phyloP scores from a whole-genome alignment of 305 asterid species.

The Plantago rigida region DNA sequence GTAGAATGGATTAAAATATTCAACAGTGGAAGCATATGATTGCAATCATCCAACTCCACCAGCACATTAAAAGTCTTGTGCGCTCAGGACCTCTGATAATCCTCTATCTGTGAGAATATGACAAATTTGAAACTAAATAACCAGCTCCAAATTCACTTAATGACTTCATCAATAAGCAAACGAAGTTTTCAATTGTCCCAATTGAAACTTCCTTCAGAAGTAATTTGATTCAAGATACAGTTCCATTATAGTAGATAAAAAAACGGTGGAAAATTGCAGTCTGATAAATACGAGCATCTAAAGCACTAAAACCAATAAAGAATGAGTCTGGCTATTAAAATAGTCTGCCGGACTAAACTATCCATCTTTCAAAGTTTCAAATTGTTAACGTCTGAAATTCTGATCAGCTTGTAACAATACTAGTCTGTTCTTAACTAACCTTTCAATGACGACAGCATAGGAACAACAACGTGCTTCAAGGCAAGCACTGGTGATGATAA shows the following conservation, averaged over 20 bases:
- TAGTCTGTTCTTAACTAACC: slow-evolving; percentile 39
- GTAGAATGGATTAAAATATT: too few species aligned
- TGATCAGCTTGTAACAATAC: slow-evolving; percentile 11
- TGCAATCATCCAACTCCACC: too few species aligned
- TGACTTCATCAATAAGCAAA: too few species aligned
- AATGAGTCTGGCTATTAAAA: background rate
- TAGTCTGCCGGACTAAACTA: background rate
- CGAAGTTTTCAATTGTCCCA: background rate
- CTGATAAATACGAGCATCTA: background rate
- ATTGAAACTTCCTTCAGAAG: background rate
- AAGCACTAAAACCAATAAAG: slow-evolving; percentile 12
- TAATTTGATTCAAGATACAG: background rate
- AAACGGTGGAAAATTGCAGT: background rate
- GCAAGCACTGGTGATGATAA: slow-evolving; percentile 69
- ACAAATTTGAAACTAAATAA: too few species aligned
- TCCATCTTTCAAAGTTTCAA: background rate
- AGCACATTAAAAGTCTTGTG: too few species aligned
- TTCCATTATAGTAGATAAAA: background rate
- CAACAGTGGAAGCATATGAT: too few species aligned
- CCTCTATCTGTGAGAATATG: too few species aligned
- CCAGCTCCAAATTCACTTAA: too few species aligned
- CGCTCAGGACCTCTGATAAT: too few species aligned
- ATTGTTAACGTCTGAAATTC: slow-evolving; percentile 15
- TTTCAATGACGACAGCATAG: slow-evolving; percentile 35
- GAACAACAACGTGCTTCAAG: slow-evolving; percentile 63